Conservation (phyloP, 495 filamentous ascomycete species). For the Penicillium argentinense region DNA sequence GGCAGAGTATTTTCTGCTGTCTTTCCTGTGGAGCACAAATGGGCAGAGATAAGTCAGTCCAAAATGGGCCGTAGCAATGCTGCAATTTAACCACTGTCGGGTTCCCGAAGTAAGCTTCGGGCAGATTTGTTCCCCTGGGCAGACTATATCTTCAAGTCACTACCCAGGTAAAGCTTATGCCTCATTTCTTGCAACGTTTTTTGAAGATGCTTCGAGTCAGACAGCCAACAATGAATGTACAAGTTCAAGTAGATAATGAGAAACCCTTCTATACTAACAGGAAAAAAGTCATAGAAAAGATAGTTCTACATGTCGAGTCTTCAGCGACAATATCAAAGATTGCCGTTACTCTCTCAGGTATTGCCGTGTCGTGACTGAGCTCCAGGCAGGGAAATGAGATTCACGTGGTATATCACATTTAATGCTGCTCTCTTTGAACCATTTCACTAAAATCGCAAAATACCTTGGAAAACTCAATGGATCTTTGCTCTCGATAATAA, state of each 20-base stretch:
- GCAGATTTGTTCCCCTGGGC: too few species aligned
- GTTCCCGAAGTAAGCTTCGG: too few species aligned
- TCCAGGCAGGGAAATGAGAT: background rate
- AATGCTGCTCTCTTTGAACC: background rate
- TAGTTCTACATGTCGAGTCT: background rate
- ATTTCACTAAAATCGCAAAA: background rate
- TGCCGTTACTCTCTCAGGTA: constrained; percentile 5
- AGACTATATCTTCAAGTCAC: too few species aligned
- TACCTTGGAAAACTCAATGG: background rate
- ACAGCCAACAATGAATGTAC: background rate
- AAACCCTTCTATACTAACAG: constrained; percentile 1
- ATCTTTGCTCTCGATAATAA: background rate
- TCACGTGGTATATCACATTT: background rate
- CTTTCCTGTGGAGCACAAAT: background rate
- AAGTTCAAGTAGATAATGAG: constrained; percentile 3
- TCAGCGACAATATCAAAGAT: constrained; percentile 6
- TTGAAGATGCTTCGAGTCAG: background rate
- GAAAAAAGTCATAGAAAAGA: constrained; percentile 3
- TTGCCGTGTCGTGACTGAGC: constrained; percentile 2
- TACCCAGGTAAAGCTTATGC: too few species aligned
- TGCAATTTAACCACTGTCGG: background rate
- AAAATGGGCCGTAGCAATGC: background rate
- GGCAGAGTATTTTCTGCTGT: background rate
- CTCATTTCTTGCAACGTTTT: too few species aligned
- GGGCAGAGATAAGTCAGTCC: background rate